phyloP scores from a whole-genome alignment of 192 early-diverging fungal species.

The Linnemannia hyalina region DNA sequence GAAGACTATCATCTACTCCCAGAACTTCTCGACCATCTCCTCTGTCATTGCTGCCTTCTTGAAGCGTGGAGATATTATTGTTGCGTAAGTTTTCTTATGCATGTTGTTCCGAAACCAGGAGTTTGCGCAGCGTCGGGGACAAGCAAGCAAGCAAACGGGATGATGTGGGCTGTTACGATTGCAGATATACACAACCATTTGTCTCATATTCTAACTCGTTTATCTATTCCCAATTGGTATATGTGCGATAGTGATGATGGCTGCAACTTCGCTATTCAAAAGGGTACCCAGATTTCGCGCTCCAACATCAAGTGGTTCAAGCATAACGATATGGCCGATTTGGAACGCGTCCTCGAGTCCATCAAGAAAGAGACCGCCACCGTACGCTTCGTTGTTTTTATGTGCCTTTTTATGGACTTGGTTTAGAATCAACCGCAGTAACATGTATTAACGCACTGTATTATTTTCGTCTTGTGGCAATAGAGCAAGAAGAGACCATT shows the following conservation, averaged over 20 bases:
- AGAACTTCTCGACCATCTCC: constrained; percentile 93
- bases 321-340: constrained; percentile 97
- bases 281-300: constrained; percentile 91
- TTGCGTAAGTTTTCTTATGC: constrained; percentile 72
- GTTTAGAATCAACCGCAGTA: background rate
- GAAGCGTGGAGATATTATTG: constrained; percentile 96
- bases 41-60: constrained; percentile 95
- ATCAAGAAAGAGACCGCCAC: constrained; percentile 75
- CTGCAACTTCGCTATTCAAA: constrained; percentile 89
- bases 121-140: background rate
- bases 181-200: background rate
- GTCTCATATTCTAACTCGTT: background rate
- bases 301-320: constrained; percentile 92
- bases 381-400: constrained; percentile 49
- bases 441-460: background rate
- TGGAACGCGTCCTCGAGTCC: constrained; percentile 87
- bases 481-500: constrained; percentile 81
- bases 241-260: constrained; percentile 81
- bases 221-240: background rate
- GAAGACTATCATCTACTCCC: constrained; percentile 92
- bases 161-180: background rate
- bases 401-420: background rate
- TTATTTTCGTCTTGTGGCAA: background rate
- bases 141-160: background rate
- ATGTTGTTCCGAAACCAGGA: background rate